These are phyloP conservation scores for Blastobotrys serpentis DNA, from an alignment of 1,139 yeast species.

Conservation along the genomic window DNA sequence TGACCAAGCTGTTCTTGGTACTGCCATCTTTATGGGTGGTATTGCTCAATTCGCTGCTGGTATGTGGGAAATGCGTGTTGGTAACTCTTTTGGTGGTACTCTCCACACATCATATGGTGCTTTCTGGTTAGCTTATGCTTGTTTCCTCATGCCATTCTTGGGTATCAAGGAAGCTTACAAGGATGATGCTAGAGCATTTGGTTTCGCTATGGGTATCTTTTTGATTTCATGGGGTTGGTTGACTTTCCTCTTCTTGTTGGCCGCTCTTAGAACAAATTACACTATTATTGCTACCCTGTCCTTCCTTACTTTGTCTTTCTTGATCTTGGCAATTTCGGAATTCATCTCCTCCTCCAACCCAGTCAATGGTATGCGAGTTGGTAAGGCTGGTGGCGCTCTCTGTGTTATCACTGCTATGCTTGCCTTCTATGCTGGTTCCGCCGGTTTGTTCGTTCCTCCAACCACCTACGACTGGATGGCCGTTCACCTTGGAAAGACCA, in stretches of 20 bases:
- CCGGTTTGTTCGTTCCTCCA: conserved; percentile 13
- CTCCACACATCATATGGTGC: conserved; percentile 77
- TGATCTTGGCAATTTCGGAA: conserved; percentile 64
- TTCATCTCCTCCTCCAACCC: conserved; percentile 42
- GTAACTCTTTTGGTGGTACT: conserved; percentile 89
- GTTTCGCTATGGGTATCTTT: conserved; percentile 69
- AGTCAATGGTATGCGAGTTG: conserved; percentile 52
- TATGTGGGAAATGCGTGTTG: conserved; percentile 65
- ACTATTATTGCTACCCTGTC: conserved; percentile 70
- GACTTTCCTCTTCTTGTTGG: conserved; percentile 62
- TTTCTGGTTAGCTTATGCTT: conserved; percentile 81
- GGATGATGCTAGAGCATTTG: conserved; percentile 43
- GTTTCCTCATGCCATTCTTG: conserved; percentile 68
- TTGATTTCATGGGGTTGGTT: conserved; percentile 78
- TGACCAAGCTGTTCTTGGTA: conserved; percentile 54
- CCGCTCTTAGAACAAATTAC: conserved; percentile 77
- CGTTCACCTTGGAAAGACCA: conserved; percentile 9
- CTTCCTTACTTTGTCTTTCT: conserved; percentile 62
- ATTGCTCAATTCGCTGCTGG: conserved; percentile 71
- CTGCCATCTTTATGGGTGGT: conserved; percentile 88
- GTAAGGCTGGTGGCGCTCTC: conserved; percentile 72
- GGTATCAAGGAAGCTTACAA: conserved; percentile 61
- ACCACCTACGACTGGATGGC: conserved; percentile 14
- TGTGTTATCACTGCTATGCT: conserved; percentile 69
- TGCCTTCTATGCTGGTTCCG: conserved; percentile 44